Percentiles rank a stretch among this genome's conserved stretches.
Evolutionary conservation across 129 eudicot species (phyloP).

Genomic region (Sambucus nigra): DNA sequence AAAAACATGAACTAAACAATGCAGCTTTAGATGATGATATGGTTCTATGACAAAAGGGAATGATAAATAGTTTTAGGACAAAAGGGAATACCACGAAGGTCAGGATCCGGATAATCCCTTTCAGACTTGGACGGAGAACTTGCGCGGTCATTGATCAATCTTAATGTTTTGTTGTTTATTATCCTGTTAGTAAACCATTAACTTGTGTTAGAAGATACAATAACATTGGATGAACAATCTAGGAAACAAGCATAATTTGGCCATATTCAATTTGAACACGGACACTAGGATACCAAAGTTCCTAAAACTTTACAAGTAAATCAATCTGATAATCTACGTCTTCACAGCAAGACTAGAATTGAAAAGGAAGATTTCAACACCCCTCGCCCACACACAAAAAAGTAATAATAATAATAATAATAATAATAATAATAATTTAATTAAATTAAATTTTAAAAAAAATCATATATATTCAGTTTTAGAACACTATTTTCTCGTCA

Average conservation of each 20-base stretch:
- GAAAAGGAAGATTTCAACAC: no score
- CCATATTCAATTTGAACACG: background rate
- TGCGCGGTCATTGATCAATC: slow-evolving; percentile 63
- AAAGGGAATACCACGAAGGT: slow-evolving; percentile 57
- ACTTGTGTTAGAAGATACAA: slow-evolving; percentile 14
- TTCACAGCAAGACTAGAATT: background rate
- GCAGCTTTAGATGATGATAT: slow-evolving; percentile 4
- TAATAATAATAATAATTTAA: no score
- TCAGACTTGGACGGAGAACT: slow-evolving; percentile 55
- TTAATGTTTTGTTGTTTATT: slow-evolving; percentile 74
- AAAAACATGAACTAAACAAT: background rate
- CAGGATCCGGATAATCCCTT: slow-evolving; percentile 54
- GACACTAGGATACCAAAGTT: background rate
- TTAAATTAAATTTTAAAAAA: no score
- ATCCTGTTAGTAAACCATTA: slow-evolving; percentile 39
- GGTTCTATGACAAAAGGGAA: slow-evolving; percentile 2
- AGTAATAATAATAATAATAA: no score
- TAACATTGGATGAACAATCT: slow-evolving; percentile 6
- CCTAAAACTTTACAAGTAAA: background rate
- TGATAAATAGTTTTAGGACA: slow-evolving; percentile 13
- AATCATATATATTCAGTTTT: no score
- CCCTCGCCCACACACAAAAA: no score
- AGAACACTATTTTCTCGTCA: no score
- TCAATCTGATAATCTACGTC: background rate
- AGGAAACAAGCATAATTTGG: background rate